Evolutionary conservation across 2,329 filamentous ascomycete species (phyloP), one percentile per base, ranked within the genome.

Genomic region (Phialophora expanda): DNA sequence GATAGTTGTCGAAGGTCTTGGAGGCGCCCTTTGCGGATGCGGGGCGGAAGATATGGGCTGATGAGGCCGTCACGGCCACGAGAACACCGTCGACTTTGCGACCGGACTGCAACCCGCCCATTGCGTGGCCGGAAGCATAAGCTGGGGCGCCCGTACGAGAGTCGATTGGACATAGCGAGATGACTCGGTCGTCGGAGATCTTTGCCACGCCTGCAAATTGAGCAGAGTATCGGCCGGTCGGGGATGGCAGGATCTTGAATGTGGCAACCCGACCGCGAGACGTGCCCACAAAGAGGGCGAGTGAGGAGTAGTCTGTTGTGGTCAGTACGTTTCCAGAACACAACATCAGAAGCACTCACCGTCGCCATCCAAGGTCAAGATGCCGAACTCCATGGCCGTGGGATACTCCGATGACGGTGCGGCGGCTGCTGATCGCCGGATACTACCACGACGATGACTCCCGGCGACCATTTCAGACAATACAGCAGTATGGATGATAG

Each of bases 351-450:
- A n/a, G 24, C 17, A 53, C 75, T 71, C 77, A 84, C 82, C 88
- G 74, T 98, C 94, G n/a, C 90, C 91, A 51, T 98, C 95, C 3
- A 97, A 80, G 2, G 91, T 96, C 88, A 99, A 89, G 55, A 97
- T 92, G 61, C 92, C 92, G 79, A 98, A 99, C 74, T 97, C 92
- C 30, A 98, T 87, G 32, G 82, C 84, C 0, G 92, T 92, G 0
- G 92, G 88, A 86, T 89, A 96, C 74, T 97, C 93, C 56, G 83
- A 82, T 4, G 81, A 76, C 4, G 83, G 65, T 8, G 65, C 51
- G n/a, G 62, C 20, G 2, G 56, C 30, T 2, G 51, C 44, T 24
- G 34, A 32, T 30, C 66, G 77, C 84, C 81, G 73, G 73, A 97
- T 90, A 61, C 90, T 92, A 1, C 87, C 83, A 30, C 90, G 86